phyloP scores from a whole-genome alignment of 768 basidiomycete species.

The Tylopilus rubrobrunneus region DNA sequence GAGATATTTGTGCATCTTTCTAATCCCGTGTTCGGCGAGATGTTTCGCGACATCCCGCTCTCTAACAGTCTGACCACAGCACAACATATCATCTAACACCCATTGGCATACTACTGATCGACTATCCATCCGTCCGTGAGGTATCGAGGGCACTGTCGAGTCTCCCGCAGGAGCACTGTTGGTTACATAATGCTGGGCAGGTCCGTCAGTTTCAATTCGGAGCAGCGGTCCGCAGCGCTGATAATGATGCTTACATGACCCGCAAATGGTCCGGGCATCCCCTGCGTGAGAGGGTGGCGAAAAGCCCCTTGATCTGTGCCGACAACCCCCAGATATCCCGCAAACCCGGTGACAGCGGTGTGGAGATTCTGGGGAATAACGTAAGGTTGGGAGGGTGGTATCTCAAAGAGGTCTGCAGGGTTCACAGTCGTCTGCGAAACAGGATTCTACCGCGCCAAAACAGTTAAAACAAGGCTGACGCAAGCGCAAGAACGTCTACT shows the following conservation, averaged over 20 bases:
- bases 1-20: background rate
- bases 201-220: background rate
- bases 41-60: background rate
- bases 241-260: slow-evolving; percentile 6
- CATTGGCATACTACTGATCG: slow-evolving; percentile 1
- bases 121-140: background rate
- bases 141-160: background rate
- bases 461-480: background rate
- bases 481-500: background rate
- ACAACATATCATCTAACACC: background rate
- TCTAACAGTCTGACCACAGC: slow-evolving; percentile 4
- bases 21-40: slow-evolving; percentile 13
- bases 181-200: background rate
- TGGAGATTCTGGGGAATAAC: too few species aligned
- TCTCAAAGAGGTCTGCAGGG: background rate
- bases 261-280: background rate
- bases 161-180: too few species aligned
- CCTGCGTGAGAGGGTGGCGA: background rate
- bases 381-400: background rate
- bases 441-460: background rate
- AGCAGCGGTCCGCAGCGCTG: too few species aligned
- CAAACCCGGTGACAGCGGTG: background rate
- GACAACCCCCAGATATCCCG: background rate
- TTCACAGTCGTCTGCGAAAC: slow-evolving; percentile 1
- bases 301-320: background rate